These are phyloP conservation scores for Apiospora saccharicola DNA, from an alignment of 2,329 filamentous ascomycete genomes.

Conservation along the genomic window DNA sequence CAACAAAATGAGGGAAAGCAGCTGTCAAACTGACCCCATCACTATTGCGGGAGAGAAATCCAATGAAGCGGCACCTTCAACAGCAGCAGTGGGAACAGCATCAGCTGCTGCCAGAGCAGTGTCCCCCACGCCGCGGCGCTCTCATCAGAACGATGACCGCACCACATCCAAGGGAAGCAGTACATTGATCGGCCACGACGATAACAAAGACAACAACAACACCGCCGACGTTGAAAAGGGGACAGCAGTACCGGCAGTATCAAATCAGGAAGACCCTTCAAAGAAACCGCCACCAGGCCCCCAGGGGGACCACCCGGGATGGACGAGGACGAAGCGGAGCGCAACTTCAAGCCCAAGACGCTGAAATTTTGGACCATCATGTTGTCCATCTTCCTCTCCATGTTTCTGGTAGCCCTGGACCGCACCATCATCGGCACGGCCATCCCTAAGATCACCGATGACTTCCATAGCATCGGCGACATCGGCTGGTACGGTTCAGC, in stretches of 20 bases:
- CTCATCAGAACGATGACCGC: neutral
- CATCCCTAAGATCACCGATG: conserved; percentile 62
- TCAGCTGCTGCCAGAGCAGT: neutral
- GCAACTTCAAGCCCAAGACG: conserved; percentile 60
- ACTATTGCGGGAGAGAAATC: neutral
- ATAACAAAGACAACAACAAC: neutral
- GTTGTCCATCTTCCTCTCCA: conserved; percentile 59
- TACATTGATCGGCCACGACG: neutral
- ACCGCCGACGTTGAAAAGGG: neutral
- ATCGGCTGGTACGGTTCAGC: conserved; percentile 71
- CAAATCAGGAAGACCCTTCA: neutral
- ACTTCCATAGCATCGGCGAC: conserved; percentile 64
- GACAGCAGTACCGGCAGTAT: neutral
- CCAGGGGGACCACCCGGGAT: neutral
- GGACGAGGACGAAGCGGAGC: conserved; percentile 38
- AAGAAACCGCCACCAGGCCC: neutral
- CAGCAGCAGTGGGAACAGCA: neutral
- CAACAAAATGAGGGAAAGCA: neutral
- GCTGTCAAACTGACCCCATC: conserved; percentile 12
- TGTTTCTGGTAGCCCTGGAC: conserved; percentile 66
- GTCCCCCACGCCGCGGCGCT: neutral
- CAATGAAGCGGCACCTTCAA: neutral
- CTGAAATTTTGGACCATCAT: conserved; percentile 64
- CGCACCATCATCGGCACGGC: conserved; percentile 64
- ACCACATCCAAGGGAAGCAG: conserved; percentile 8